Evolutionary conservation across 176 grass and related monocot genomes (phyloP), one percentile per base, ranked within the genome.

Genomic region (Rhynchospora tenuis): DNA sequence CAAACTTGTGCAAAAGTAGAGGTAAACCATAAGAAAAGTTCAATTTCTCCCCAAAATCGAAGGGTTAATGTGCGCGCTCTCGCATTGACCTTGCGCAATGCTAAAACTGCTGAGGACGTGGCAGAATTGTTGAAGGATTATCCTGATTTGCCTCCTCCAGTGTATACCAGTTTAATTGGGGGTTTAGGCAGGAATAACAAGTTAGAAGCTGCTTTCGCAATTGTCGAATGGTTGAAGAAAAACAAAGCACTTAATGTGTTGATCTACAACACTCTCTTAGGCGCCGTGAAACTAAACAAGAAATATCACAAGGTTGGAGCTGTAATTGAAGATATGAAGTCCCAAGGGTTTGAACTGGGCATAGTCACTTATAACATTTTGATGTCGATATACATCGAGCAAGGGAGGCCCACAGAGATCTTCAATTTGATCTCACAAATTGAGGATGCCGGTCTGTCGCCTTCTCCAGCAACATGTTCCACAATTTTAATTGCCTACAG

Each of bases 191-290:
- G 43, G 24, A 80, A 80, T 57, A 86, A 78, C 51, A 76, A 69
- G 65, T 70, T 93, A 61, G 90, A 95, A 24, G 91, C 92, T 11
- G 84, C 92, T 51, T 93, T 95, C 65, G 89, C 89, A 9, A 26
- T 95, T 86, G 78, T 98, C 4, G 87, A 95, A 77, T 89, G 92
- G 55, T 86, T 98, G 43, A 98, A 95, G 47, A 44, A 85, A 29
- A 80, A 87, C 11, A 87, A 85, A 1, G 47, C 61, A 59, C 70
- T 88, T 16, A 95, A 95, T 73, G 86, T 87, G 69, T 90, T 95
- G 55, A 89, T 98, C 17, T 98, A 95, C 86, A 98, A 98, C 61
- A 95, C 86, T 88, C 59, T 95, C 19, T 84, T 95, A 2, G 87
- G 90, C 28, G 92, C 92, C 6, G 83, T 95, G 20, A 98, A 93